phyloP scores from a whole-genome alignment of 1,284 basidiomycete species.

The Ceratobasidium sp. region DNA sequence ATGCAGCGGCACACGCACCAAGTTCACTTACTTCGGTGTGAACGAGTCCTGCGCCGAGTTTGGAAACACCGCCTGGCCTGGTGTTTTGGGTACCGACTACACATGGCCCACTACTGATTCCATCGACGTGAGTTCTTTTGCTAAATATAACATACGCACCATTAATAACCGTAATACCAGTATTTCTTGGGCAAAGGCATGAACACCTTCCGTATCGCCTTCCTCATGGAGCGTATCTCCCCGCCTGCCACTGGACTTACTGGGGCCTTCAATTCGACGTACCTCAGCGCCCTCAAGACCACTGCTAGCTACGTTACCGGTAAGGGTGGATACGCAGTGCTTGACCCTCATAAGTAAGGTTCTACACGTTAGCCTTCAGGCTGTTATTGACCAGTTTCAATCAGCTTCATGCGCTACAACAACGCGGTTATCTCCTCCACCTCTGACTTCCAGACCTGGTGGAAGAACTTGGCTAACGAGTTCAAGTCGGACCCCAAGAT shows the following conservation, averaged over 20 bases:
- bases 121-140: slow-evolving; percentile 59
- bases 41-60: slow-evolving; percentile 74
- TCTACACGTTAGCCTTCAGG: background rate
- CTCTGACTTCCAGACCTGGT: slow-evolving; percentile 68
- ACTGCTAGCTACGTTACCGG: slow-evolving; percentile 71
- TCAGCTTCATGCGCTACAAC: slow-evolving; percentile 72
- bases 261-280: slow-evolving; percentile 59
- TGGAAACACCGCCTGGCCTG: slow-evolving; percentile 56
- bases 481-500: slow-evolving; percentile 55
- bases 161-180: slow-evolving; percentile 51
- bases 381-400: slow-evolving; percentile 12
- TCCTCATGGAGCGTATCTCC: slow-evolving; percentile 68
- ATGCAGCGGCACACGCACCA: slow-evolving; percentile 58
- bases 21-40: slow-evolving; percentile 74
- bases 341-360: slow-evolving; percentile 65
- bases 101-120: slow-evolving; percentile 65
- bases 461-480: slow-evolving; percentile 68
- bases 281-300: slow-evolving; percentile 65
- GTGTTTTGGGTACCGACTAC: slow-evolving; percentile 54
- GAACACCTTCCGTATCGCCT: slow-evolving; percentile 76
- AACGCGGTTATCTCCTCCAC: slow-evolving; percentile 65
- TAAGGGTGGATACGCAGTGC: slow-evolving; percentile 69
- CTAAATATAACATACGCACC: background rate
- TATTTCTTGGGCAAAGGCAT: slow-evolving; percentile 70
- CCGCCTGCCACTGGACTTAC: slow-evolving; percentile 60